phyloP scores from a whole-genome alignment of 495 filamentous ascomycete genomes.

The Antarctomyces pellizariae region DNA sequence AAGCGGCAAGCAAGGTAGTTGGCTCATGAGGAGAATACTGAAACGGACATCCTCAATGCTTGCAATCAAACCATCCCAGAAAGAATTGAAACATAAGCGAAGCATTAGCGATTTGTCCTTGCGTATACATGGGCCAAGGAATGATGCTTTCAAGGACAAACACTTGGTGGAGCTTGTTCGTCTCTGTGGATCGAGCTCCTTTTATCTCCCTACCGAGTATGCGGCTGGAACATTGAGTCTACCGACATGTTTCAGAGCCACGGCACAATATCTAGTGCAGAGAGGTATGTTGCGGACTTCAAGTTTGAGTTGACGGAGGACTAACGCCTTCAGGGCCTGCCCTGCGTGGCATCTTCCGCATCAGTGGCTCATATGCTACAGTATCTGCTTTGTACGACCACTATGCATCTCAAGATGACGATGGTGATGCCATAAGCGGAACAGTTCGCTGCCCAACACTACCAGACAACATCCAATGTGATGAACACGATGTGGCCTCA shows the following conservation, averaged over 20 bases:
- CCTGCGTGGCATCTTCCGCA: constrained; percentile 32
- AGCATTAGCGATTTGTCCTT: constrained; percentile 27
- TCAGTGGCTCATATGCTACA: constrained; percentile 29
- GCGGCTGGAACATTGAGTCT: constrained; percentile 37
- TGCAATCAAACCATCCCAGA: constrained; percentile 13
- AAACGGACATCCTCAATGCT: constrained; percentile 12
- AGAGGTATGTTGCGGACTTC: constrained; percentile 28
- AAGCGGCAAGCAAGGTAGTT: constrained; percentile 8
- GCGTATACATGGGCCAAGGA: constrained; percentile 23
- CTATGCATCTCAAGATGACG: constrained; percentile 28
- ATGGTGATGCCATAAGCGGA: constrained; percentile 21
- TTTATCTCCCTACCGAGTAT: constrained; percentile 43
- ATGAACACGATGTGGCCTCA: constrained; percentile 47
- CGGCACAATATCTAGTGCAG: constrained; percentile 36
- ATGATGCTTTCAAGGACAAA: constrained; percentile 34
- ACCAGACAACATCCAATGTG: constrained; percentile 26
- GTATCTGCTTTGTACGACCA: constrained; percentile 36
- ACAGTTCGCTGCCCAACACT: constrained; percentile 29
- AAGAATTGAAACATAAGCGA: constrained; percentile 16
- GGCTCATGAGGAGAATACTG: constrained; percentile 15
- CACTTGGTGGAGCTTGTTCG: constrained; percentile 39
- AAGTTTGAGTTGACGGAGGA: neutral
- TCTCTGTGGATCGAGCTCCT: constrained; percentile 46
- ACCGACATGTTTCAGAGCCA: constrained; percentile 55
- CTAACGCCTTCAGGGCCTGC: constrained; percentile 3